Evolutionary conservation across 768 basidiomycete genomes (phyloP).

Genomic region (Amanita exitialis): DNA sequence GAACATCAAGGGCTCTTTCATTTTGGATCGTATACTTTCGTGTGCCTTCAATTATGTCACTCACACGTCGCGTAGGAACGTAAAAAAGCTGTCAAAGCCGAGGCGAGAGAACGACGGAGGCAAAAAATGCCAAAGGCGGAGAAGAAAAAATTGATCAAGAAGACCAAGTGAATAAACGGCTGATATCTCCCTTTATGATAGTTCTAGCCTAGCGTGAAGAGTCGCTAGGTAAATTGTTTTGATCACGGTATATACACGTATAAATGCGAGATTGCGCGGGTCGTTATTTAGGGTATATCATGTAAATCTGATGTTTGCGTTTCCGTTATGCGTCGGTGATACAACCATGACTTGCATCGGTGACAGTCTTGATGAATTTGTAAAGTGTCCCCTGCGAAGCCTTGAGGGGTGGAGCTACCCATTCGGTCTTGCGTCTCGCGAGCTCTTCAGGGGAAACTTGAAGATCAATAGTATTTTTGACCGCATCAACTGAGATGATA

Average conservation of each 20-base stretch:
- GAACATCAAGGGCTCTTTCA: constrained; percentile 2
- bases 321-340: constrained; percentile 69
- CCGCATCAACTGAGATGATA: constrained; percentile 79
- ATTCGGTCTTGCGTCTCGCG: constrained; percentile 54
- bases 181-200: neutral
- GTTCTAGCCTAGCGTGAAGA: constrained; percentile 1
- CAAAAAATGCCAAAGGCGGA: constrained; percentile 93
- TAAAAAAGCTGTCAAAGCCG: constrained; percentile 82
- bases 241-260: neutral
- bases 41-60: neutral
- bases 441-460: constrained; percentile 75
- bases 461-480: constrained; percentile 75
- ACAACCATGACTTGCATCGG: constrained; percentile 89
- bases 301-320: constrained; percentile 9
- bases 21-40: neutral
- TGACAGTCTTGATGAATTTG: constrained; percentile 84
- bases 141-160: constrained; percentile 81
- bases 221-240: neutral
- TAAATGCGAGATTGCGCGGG: no score
- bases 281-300: neutral
- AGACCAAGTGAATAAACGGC: constrained; percentile 19
- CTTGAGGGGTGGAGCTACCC: constrained; percentile 84
- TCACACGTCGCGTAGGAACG: constrained; percentile 54
- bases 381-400: constrained; percentile 72
- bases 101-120: constrained; percentile 81